Evolutionary conservation across 1,139 yeast species (phyloP).

Genomic region (Candida neerlandica): DNA sequence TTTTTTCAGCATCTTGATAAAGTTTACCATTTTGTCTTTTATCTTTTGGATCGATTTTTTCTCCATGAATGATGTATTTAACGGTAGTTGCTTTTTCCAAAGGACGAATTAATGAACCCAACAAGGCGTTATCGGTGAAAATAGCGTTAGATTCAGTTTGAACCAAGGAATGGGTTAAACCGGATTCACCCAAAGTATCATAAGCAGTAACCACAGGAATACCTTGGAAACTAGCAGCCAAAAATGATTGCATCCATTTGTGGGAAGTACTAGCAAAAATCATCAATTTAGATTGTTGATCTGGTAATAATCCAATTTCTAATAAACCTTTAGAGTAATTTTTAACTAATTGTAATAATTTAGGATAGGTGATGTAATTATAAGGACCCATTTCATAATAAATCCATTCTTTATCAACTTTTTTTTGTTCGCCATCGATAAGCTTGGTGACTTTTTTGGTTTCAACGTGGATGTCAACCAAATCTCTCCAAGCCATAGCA

Average conservation of each 20-base stretch:
- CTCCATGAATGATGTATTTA: slow-evolving; percentile 72
- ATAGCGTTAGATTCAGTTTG: slow-evolving; percentile 80
- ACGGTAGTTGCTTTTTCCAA: slow-evolving; percentile 64
- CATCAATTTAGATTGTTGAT: slow-evolving; percentile 66
- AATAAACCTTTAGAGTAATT: slow-evolving; percentile 75
- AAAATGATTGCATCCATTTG: slow-evolving; percentile 86
- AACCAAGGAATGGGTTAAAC: slow-evolving; percentile 81
- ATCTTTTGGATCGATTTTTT: slow-evolving; percentile 61
- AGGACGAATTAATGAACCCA: slow-evolving; percentile 69
- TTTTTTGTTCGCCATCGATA: slow-evolving; percentile 72
- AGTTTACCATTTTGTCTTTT: slow-evolving; percentile 64
- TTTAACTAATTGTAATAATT: slow-evolving; percentile 53
- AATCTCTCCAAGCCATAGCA: slow-evolving; percentile 82
- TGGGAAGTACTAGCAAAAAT: slow-evolving; percentile 85
- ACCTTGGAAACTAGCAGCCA: slow-evolving; percentile 75
- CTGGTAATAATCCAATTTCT: slow-evolving; percentile 71
- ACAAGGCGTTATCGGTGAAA: slow-evolving; percentile 78
- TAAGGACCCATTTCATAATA: slow-evolving; percentile 81
- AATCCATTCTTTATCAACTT: slow-evolving; percentile 84
- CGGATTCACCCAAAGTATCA: slow-evolving; percentile 93
- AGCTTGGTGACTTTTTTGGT: slow-evolving; percentile 72
- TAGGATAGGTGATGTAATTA: slow-evolving; percentile 61
- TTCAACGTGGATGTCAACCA: slow-evolving; percentile 74
- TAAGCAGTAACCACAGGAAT: slow-evolving; percentile 95
- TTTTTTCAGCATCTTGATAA: slow-evolving; percentile 56